Evolutionary conservation across 768 basidiomycete species (phyloP).

Genomic region (Collybia sordida): DNA sequence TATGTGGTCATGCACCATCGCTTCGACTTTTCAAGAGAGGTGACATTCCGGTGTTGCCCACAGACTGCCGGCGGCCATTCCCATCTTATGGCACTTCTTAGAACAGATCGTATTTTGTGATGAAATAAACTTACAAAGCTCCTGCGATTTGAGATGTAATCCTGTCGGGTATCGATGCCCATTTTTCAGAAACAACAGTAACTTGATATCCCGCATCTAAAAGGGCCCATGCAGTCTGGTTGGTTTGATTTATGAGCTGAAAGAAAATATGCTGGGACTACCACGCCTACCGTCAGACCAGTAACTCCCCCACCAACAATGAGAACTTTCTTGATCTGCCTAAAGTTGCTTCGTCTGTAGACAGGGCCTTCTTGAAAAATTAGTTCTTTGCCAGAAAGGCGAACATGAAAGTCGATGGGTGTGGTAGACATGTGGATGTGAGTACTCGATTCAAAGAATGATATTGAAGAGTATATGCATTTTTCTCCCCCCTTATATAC

Average conservation of each 20-base stretch:
- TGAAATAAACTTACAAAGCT: slow-evolving; percentile 20
- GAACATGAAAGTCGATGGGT: slow-evolving; percentile 1
- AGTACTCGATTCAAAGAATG: too few relatives aligned
- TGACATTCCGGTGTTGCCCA: slow-evolving; percentile 34
- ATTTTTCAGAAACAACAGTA: slow-evolving; percentile 27
- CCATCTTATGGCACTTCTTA: slow-evolving; percentile 21
- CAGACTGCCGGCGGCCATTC: slow-evolving; percentile 40
- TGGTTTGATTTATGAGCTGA: not conserved
- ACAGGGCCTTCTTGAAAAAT: slow-evolving; percentile 3
- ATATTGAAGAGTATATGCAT: too few relatives aligned
- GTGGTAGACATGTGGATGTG: too few relatives aligned
- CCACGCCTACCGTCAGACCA: slow-evolving; percentile 3
- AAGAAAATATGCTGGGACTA: not conserved
- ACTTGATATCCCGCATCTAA: slow-evolving; percentile 35
- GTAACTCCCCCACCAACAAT: slow-evolving; percentile 8
- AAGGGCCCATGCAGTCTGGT: slow-evolving; percentile 28
- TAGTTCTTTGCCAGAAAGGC: slow-evolving; percentile 2
- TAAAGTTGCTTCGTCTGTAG: not conserved
- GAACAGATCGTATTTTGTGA: slow-evolving; percentile 1
- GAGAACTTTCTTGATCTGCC: slow-evolving; percentile 1
- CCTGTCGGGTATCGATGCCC: slow-evolving; percentile 17
- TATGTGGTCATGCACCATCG: slow-evolving; percentile 36
- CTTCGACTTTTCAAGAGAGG: slow-evolving; percentile 31
- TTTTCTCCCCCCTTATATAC: too few relatives aligned
- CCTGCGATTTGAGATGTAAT: slow-evolving; percentile 26